A percentile compares a stretch with the other conserved stretches of the same genome.
Evolutionary conservation across 1,284 basidiomycete genomes (phyloP).

Genomic region (Cystobasidiaceae sp.): DNA sequence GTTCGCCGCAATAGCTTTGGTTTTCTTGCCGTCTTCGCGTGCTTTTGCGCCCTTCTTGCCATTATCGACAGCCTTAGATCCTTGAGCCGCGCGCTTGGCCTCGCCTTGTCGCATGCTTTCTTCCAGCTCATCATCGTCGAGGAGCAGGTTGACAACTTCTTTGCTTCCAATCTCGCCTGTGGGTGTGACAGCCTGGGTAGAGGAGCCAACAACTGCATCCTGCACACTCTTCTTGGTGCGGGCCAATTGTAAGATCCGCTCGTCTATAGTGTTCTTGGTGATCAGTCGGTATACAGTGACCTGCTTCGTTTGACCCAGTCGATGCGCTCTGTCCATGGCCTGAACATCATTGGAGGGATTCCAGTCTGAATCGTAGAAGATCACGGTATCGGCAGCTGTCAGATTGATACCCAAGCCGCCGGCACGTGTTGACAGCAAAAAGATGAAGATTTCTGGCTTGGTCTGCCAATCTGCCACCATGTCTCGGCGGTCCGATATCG

Average conservation of each 20-base stretch:
- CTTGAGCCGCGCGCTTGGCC: conserved; percentile 10
- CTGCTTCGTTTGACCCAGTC: conserved; percentile 95
- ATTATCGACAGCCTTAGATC: conserved; percentile 12
- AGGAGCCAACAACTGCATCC: conserved; percentile 97
- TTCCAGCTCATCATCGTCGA: conserved; percentile 75
- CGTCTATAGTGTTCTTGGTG: conserved; percentile 94
- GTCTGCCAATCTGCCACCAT: conserved; percentile 99
- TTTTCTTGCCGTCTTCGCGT: conserved; percentile 14
- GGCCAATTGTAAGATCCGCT: conserved; percentile 91
- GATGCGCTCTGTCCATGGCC: conserved; percentile 99
- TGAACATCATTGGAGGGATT: conserved; percentile 99
- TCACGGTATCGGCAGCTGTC: conserved; percentile 93
- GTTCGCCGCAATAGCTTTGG: conserved; percentile 17
- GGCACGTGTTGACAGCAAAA: conserved; percentile 91
- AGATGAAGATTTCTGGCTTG: conserved; percentile 91
- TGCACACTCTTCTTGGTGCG: conserved; percentile 63
- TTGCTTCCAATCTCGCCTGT: conserved; percentile 76
- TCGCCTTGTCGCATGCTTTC: conserved; percentile 35
- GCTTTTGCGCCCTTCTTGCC: conserved; percentile 24
- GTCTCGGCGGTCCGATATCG: conserved; percentile 91
- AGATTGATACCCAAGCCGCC: conserved; percentile 98
- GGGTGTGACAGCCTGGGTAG: conserved; percentile 50
- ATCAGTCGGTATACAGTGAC: conserved; percentile 98
- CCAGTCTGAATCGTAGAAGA: conserved; percentile 99
- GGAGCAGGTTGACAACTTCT: conserved; percentile 90